A percentile compares a stretch with the other conserved stretches of the same genome.
Evolutionary conservation across 2,329 filamentous ascomycete species (phyloP).

Genomic region (Clonostachys solani): DNA sequence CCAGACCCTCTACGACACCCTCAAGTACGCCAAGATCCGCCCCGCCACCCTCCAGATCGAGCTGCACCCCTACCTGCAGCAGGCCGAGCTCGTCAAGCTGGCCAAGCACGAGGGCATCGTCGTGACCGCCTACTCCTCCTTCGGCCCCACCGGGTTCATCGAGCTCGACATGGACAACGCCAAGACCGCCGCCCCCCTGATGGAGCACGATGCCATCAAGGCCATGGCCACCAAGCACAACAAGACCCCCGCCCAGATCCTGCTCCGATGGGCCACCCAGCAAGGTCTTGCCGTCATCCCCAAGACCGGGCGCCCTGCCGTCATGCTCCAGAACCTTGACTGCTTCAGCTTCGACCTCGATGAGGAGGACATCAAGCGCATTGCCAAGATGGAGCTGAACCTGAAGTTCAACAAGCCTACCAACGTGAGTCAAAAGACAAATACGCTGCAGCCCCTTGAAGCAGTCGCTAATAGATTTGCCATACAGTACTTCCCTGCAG

Average conservation of each 20-base stretch:
- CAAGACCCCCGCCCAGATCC: slow-evolving; percentile 74
- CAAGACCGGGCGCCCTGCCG: slow-evolving; percentile 56
- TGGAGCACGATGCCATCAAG: slow-evolving; percentile 65
- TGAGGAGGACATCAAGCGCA: slow-evolving; percentile 61
- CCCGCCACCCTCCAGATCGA: slow-evolving; percentile 83
- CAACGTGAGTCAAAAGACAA: slow-evolving; percentile 46
- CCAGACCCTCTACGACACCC: slow-evolving; percentile 72
- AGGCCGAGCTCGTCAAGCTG: slow-evolving; percentile 65
- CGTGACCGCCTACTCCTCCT: slow-evolving; percentile 81
- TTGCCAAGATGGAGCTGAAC: slow-evolving; percentile 58
- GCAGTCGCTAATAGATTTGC: slow-evolving; percentile 4
- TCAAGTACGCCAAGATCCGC: slow-evolving; percentile 70
- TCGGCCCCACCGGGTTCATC: slow-evolving; percentile 74
- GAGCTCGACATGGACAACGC: slow-evolving; percentile 65
- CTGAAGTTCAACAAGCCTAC: slow-evolving; percentile 76
- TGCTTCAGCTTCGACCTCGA: slow-evolving; percentile 62
- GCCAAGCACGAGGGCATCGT: slow-evolving; percentile 66
- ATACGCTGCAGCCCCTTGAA: no score
- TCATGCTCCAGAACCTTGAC: slow-evolving; percentile 63
- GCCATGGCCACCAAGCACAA: slow-evolving; percentile 63
- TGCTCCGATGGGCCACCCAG: slow-evolving; percentile 86
- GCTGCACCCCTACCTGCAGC: slow-evolving; percentile 85
- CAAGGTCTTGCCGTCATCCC: slow-evolving; percentile 77
- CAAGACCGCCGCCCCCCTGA: slow-evolving; percentile 60
- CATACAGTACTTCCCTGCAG: slow-evolving; percentile 47